A percentile compares a stretch with the other conserved stretches of the same genome.
Conservation (phyloP, 306 rosid species). For the Lablab purpureus region DNA sequence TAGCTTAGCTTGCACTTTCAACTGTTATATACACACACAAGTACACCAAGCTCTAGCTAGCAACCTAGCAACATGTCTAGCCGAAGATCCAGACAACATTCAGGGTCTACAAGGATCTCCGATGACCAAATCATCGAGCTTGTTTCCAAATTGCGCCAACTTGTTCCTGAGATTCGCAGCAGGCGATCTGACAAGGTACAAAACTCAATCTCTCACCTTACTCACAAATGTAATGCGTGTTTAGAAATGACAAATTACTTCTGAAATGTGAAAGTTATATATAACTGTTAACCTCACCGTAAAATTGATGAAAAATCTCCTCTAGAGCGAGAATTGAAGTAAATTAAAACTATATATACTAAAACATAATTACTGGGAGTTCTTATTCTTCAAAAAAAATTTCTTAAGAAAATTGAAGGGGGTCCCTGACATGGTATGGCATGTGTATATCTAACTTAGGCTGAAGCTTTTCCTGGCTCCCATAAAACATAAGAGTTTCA, state of each 20-base stretch:
- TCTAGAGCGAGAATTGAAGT: background rate
- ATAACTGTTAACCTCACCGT: background rate
- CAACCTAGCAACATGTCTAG: constrained; percentile 65
- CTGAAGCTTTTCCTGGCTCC: background rate
- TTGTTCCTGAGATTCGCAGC: constrained; percentile 89
- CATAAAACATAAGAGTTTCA: background rate
- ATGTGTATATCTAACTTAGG: background rate
- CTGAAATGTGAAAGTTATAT: background rate
- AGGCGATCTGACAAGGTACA: constrained; percentile 85
- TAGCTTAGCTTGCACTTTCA: background rate
- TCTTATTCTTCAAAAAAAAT: background rate
- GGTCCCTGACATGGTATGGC: background rate
- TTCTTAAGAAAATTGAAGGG: background rate
- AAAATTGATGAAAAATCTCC: background rate
- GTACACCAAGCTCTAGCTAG: constrained; percentile 16
- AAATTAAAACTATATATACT: background rate
- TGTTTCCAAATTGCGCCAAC: constrained; percentile 91
- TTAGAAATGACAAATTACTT: background rate
- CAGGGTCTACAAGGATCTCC: constrained; percentile 67
- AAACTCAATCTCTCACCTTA: background rate
- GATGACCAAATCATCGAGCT: constrained; percentile 97
- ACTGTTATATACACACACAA: background rate
- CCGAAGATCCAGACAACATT: constrained; percentile 86
- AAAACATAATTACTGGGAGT: background rate
- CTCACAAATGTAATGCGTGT: background rate